Evolutionary conservation across 1,284 basidiomycete genomes (phyloP), one percentile per base, ranked within the genome.

Genomic region (Ceratobasidium sp.): DNA sequence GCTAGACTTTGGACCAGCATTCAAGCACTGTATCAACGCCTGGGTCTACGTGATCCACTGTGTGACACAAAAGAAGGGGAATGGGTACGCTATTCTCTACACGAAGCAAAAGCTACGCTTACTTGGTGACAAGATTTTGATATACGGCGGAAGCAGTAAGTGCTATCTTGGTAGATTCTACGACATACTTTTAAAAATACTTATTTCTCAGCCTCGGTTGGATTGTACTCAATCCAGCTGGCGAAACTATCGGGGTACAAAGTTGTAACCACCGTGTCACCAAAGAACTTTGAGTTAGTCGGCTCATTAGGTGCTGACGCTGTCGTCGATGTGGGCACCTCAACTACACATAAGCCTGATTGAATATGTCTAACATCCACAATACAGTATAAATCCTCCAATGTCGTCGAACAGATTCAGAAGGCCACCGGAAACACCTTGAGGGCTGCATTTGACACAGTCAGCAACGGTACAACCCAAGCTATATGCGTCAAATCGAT

Each of bases 271-370:
- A 80, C 81, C 13, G 79, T 80, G 18, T 81, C 80, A 2, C 77
- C 79, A 5, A 75, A 77, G 50, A 82, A 82, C 75, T 77, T 78
- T 30, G 78, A 76, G 1, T 77, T 80, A 46, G 73, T 83, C 69
- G 78, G 78, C 59, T 76, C 77, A 3, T 74, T 81, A 13, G 82
- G 82, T 18, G 82, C 82, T 0, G 79, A 80, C 14, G 79, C 77
- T 4, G 78, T 79, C 13, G 76, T 82, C 64, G 77, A 81, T 57
- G 67, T 70, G 49, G 2, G 67, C 50, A 30, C 50, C 2, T 9
- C 30, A n/a, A n/a, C n/a, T n/a, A n/a, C n/a, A n/a, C n/a, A n/a
- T n/a, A n/a, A 49, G 21, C 7, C 30, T 16, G 35, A 32, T 38
- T n/a, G 11, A 16, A 16, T 30, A 38, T 16, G 8, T 14, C 11